Evolutionary conservation across 257 asterid genomes (phyloP), one percentile per base, ranked within the genome.

Genomic region (Verbena officinalis): DNA sequence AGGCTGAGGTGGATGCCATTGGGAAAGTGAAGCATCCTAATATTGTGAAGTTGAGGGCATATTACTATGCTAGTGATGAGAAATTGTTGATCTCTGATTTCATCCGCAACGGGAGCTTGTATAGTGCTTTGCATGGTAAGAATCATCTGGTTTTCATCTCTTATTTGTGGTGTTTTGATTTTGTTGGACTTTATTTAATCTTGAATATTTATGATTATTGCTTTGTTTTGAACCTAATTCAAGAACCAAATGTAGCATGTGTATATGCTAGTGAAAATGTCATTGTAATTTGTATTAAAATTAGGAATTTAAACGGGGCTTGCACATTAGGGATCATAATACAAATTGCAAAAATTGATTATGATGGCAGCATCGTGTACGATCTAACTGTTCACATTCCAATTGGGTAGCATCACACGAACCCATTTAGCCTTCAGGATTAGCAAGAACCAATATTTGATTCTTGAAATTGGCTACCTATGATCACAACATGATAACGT

Each of bases 1-100:
- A 88, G 71, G 79, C 82, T 5, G 99, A 90, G 78, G 91, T 86
- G 78, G 99, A 86, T 70, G 83, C 83, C 39, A 82, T 90, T 46
- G 91, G 81, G 22, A 88, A 65, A 74, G 87, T 94, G 38, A 85
- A 81, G 20, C 99, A 94, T 70, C 89, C 91, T 4, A 94, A 90
- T 58, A 64, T 94, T 63, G 97, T 90, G 72, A 75, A 84, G 76
- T 59, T 94, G 62, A 90, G 89, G 68, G 97, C 99, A 4, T 94
- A 85, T 61, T 94, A 94, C 49, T 94, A 84, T 73, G 96, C 97
- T 19, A 84, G 78, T 52, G 96, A 94, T 75, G 99, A 94, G 67
- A 94, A 94, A 24, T 67, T 94, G 81, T 76, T 94, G 58, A 70
- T 94, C 59, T 79, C 95, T 13, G 97, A 94, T 75, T 90, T 78